Conservation (phyloP, 1,284 basidiomycete genomes). For the Binderoboletus segoi region DNA sequence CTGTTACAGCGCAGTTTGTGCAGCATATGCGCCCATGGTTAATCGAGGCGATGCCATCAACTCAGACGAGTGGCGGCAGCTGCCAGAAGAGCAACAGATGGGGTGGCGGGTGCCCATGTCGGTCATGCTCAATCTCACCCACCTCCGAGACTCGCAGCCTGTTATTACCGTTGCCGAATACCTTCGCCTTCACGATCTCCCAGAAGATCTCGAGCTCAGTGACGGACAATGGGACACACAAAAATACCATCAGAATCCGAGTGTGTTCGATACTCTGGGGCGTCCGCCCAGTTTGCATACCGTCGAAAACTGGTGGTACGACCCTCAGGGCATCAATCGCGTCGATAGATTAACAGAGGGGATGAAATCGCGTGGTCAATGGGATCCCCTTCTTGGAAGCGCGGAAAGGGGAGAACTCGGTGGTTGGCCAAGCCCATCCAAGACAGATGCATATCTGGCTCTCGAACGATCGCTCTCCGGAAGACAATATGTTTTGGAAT, state of each 20-base stretch:
- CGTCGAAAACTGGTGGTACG: slow-evolving; percentile 47
- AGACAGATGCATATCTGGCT: slow-evolving; percentile 19
- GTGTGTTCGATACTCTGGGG: slow-evolving; percentile 16
- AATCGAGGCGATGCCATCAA: slow-evolving; percentile 44
- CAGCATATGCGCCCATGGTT: slow-evolving; percentile 41
- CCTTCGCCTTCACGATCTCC: slow-evolving; percentile 43
- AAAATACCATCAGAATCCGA: slow-evolving; percentile 28
- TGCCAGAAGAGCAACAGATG: slow-evolving; percentile 46
- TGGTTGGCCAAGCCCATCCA: slow-evolving; percentile 26
- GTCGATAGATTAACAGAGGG: slow-evolving; percentile 40
- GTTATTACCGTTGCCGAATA: slow-evolving; percentile 47
- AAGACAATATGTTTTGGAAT: slow-evolving; percentile 16
- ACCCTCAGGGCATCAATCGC: slow-evolving; percentile 38
- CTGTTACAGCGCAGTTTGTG: slow-evolving; percentile 29
- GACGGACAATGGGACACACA: slow-evolving; percentile 43
- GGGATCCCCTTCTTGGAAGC: slow-evolving; percentile 26
- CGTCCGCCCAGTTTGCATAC: slow-evolving; percentile 33
- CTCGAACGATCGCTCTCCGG: slow-evolving; percentile 24
- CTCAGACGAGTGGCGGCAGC: slow-evolving; percentile 44
- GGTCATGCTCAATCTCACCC: slow-evolving; percentile 48
- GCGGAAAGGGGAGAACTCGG: slow-evolving; percentile 23
- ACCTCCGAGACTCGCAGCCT: slow-evolving; percentile 41
- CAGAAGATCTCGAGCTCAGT: slow-evolving; percentile 36
- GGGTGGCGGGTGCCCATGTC: slow-evolving; percentile 44
- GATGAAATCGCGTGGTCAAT: slow-evolving; percentile 37